Base-by-base conservation (phyloP, 2,329 filamentous ascomycete genomes). In the Knufia petricola region DNA sequence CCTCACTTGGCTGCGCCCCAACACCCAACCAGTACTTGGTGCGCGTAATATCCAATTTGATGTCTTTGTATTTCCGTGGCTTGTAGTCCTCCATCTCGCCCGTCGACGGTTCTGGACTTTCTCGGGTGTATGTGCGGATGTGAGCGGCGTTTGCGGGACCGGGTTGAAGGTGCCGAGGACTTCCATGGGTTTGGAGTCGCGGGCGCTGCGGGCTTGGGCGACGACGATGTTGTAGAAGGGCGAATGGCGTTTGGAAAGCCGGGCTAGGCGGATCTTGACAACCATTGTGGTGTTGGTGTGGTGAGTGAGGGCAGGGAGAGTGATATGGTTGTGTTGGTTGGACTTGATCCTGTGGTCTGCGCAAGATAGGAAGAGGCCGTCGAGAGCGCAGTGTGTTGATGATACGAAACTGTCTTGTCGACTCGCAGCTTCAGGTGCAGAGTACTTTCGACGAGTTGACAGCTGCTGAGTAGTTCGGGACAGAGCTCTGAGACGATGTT, bases 221-320 rank as follows among this genome's bases (percentile, higher is more conserved):
- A 98, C 86, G 57, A 96, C 87, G 55, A 98, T 95, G 72, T 98
- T 98, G 77, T 95, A 98, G 60, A 95, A 84, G 2, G 92, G 90
- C n/a, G 79, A 66, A 65, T 94, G 89, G 56, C 78, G 81, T 66
- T 84, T 87, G 64, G 89, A 88, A 66, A 96, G 95, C 66, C 92
- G 89, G 60, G 92, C 86, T 59, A 98, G 81, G 51, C 92, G 84
- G 67, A 98, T 92, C 66, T 85, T 85, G 62, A 98, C 77, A 54
- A 96, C 90, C 92, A 98, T 95, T 23, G 7, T 48, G 4, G 12
- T 8, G 42, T 9, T 40, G 32, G 36, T n/a, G 28, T 28, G 26
- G 17, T 7, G 23, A 7, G 20, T 40, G 19, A 3, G 4, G 17
- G 26, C 37, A 51, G 6, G 30, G 19, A 31, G 12, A 26, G 20